Evolutionary conservation across 1,139 yeast species (phyloP), one percentile per base, ranked within the genome.

Genomic region (Cylindricascospora bacillispora): DNA sequence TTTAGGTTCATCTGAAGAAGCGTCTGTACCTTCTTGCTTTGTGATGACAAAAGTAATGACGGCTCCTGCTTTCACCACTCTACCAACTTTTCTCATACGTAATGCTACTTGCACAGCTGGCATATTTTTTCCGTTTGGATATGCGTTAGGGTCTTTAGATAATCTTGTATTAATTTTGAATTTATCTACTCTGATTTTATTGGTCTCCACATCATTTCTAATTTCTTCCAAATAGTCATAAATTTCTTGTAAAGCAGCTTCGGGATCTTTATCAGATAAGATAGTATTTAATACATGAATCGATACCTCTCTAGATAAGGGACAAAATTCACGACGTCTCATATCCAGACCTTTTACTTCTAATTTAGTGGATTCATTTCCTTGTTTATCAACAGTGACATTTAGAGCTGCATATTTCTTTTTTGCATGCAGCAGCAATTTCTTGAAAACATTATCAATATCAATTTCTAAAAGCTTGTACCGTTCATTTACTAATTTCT

Each of bases 291-390:
- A 63, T 6, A 83, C 82, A 53, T 65, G 77, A 20, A 74, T 71
- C 1, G 95, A 83, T 3, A 80, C 73, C 35, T 86, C 94, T 52
- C 86, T 92, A 0, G 97, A 82, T 31, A 89, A 60, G 33, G 83
- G 93, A 60, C 97, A 85, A 54, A 72, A 89, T 55, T 89, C 99
- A 63, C 99, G 82, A 57, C 98, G 83, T 53, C 73, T 76, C 93
- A 92, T 78, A 61, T 92, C 99, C 35, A 92, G 67, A 49, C 99
- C 99, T 54, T 89, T 92, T 21, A 89, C 94, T 54, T 89, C 97
- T 41, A 89, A 63, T 18, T 63, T 55, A 4, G 73, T 57, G 2
- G 51, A 46, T 43, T 70, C 81, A 21, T 53, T 51, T 11, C 71
- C 73, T 24, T 52, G 46, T 33, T 67, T 60, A 23, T 72, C 68